Base-by-base conservation (phyloP, 768 basidiomycete species). In the Tremella fuciformis region DNA sequence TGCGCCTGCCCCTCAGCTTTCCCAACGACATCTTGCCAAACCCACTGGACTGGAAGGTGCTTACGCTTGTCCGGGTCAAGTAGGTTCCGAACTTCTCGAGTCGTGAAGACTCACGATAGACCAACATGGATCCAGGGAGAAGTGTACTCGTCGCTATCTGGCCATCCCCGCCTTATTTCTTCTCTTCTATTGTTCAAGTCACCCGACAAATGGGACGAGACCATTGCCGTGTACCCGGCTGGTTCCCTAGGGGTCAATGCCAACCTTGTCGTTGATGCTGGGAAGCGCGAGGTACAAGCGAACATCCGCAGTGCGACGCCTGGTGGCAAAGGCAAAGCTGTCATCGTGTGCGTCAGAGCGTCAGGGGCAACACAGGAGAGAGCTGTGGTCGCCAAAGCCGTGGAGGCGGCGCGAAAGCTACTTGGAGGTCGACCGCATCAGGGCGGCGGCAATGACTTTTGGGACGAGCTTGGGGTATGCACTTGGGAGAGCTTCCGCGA, bases 381-480 rank as follows among this genome's bases (percentile, higher is more conserved):
- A 18, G 29, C 57, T 8, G 26, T 65, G 15, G 58, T 69, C 38
- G 57, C 50, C 44, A 37, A 16, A n/a, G 64, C 54, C 1, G 63
- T 73, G 8, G 59, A 66, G 22, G 38, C 52, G 18, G 69, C 57
- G 7, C 52, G 64, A 25, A 25, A 49, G 21, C 42, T 64, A 26
- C 52, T 55, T 22, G 62, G 58, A 8, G 57, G 57, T 16, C 2
- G 25, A 24, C 21, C 13, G 13, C 53, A 41, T 50, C 13, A 34
- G 11, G 26, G 41, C 41, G 19, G 19, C 18, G 11, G 51, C 21
- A 16, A 15, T 22, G 46, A 44, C 3, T 59, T 67, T 3, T 59
- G 66, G 58, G 66, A 72, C 37, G 62, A 60, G 25, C 16, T 73
- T 13, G 66, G 66, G 0, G 60, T 70, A 24, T 73, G 71, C 44